A percentile compares a stretch with the other conserved stretches of the same genome.
Conservation (phyloP, 2,329 filamentous ascomycete genomes). For the Penicillium sp. region DNA sequence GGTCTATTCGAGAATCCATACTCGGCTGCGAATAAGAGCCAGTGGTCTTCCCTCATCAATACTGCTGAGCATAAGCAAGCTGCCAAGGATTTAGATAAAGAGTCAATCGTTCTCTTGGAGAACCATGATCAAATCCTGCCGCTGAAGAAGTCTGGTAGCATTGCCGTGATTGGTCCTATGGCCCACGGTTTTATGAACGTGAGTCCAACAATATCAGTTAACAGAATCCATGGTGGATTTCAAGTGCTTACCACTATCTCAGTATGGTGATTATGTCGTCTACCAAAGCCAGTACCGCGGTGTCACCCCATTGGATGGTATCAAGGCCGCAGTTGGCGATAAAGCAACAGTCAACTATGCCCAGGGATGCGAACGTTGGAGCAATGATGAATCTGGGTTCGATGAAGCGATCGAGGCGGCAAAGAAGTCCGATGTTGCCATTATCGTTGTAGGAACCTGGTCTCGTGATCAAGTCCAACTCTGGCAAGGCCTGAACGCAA, state of each 20-base stretch:
- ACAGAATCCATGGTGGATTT: background rate
- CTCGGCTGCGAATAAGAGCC: constrained; percentile 54
- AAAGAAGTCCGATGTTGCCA: constrained; percentile 66
- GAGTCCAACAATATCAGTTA: constrained; percentile 26
- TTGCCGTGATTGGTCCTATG: constrained; percentile 75
- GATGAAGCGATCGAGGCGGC: constrained; percentile 65
- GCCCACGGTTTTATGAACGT: constrained; percentile 69
- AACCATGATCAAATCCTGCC: constrained; percentile 57
- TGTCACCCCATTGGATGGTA: constrained; percentile 69
- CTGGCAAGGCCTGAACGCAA: constrained; percentile 69
- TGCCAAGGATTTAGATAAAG: constrained; percentile 63
- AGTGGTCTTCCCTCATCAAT: constrained; percentile 62
- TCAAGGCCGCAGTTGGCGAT: constrained; percentile 57
- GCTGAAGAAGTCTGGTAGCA: constrained; percentile 62
- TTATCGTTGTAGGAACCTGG: constrained; percentile 75
- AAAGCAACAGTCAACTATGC: constrained; percentile 64
- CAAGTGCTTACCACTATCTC: background rate
- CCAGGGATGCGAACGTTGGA: constrained; percentile 72
- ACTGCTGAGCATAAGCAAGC: constrained; percentile 59
- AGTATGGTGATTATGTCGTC: constrained; percentile 74
- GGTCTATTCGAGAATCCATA: constrained; percentile 73
- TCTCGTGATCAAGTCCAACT: constrained; percentile 70
- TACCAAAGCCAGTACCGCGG: constrained; percentile 63
- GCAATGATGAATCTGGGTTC: constrained; percentile 66
- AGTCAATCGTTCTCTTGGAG: constrained; percentile 62